Conservation (phyloP, 129 eudicot genomes). For the Deinandra increscens region DNA sequence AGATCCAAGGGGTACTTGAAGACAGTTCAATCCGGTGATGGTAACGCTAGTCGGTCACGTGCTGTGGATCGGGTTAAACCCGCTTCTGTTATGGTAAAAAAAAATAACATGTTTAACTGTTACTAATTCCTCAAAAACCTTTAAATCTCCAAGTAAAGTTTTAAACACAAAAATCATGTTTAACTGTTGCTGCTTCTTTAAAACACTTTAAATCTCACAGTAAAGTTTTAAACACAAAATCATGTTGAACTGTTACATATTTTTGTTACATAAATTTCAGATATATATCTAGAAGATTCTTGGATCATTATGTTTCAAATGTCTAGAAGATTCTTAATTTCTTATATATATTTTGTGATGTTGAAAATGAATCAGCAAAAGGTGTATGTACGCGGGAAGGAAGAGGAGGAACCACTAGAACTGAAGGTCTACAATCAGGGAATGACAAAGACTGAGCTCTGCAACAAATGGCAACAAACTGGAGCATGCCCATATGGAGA, state of each 20-base stretch:
- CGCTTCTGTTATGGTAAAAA: constrained; percentile 46
- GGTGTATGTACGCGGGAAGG: constrained; percentile 64
- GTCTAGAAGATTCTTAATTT: not conserved
- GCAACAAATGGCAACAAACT: constrained; percentile 97
- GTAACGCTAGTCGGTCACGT: constrained; percentile 29
- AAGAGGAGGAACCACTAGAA: constrained; percentile 59
- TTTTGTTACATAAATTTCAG: not conserved
- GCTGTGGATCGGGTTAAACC: constrained; percentile 43
- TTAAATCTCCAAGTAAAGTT: not conserved
- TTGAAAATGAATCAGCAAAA: constrained; percentile 45
- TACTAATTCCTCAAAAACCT: not conserved
- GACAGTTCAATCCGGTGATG: constrained; percentile 41
- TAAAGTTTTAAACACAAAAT: too few relatives aligned
- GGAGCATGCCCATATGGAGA: constrained; percentile 90
- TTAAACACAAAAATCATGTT: constrained; percentile 10
- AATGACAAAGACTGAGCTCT: constrained; percentile 84
- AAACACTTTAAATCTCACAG: not conserved
- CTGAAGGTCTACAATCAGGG: constrained; percentile 82
- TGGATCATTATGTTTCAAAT: not conserved
- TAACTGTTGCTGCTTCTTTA: not conserved
- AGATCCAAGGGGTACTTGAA: constrained; percentile 79
- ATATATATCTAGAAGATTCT: not conserved
- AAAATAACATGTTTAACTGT: constrained; percentile 11
- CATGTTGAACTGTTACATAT: too few relatives aligned
- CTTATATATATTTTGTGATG: constrained; percentile 4